phyloP scores from a whole-genome alignment of 2,329 filamentous ascomycete genomes.

The Sporothrix brunneoviolacea region DNA sequence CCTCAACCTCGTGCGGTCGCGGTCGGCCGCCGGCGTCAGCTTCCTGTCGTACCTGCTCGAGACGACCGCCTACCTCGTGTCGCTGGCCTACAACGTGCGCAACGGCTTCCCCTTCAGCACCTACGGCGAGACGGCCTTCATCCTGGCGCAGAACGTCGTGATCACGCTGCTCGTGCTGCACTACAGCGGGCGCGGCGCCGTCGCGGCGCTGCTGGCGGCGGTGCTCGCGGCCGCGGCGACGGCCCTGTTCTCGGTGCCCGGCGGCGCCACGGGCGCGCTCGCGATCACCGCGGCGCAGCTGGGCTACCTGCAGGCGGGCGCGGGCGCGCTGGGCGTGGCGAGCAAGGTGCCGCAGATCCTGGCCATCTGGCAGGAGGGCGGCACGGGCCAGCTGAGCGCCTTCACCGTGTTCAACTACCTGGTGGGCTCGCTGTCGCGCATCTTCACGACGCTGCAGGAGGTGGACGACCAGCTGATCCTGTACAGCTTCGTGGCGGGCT shows the following conservation, averaged over 20 bases:
- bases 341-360: conserved; percentile 93
- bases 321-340: conserved; percentile 73
- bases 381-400: conserved; percentile 91
- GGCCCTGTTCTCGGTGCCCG: conserved; percentile 58
- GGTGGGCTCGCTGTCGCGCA: conserved; percentile 80
- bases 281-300: conserved; percentile 64
- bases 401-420: conserved; percentile 99
- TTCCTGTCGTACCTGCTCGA: conserved; percentile 92
- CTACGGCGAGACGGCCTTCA: conserved; percentile 89
- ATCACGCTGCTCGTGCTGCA: conserved; percentile 82
- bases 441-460: conserved; percentile 96
- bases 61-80: conserved; percentile 80
- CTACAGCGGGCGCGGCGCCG: conserved; percentile 62
- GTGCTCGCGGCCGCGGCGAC: conserved; percentile 63
- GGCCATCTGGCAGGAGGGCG: conserved; percentile 75
- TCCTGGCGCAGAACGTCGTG: conserved; percentile 84
- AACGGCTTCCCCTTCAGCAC: conserved; percentile 93
- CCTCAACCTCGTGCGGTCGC: conserved; percentile 76
- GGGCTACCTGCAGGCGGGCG: conserved; percentile 73
- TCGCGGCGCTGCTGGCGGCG: conserved; percentile 72
- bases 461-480: conserved; percentile 95
- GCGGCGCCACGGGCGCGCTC: conserved; percentile 32
- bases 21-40: conserved; percentile 75
- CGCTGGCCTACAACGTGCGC: conserved; percentile 84
- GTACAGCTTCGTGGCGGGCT: conserved; percentile 88